Conservation (phyloP, 2,329 filamentous ascomycete species). For the Calonectria hongkongensis region DNA sequence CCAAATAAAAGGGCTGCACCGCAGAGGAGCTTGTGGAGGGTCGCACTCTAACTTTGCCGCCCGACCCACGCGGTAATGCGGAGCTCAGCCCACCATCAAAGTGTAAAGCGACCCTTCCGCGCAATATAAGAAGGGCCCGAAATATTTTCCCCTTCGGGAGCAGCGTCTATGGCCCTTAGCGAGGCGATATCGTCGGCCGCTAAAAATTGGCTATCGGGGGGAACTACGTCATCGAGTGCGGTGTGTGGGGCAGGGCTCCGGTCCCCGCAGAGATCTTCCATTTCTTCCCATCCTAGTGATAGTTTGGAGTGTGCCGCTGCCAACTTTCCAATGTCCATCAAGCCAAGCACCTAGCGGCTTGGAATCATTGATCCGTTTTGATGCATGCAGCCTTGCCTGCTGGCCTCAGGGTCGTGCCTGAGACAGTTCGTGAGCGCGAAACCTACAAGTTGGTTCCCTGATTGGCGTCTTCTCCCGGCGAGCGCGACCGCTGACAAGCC, state of each 20-base stretch:
- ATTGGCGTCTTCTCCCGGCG: background rate
- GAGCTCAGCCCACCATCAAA: too few species aligned
- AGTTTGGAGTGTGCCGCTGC: background rate
- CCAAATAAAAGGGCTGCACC: too few species aligned
- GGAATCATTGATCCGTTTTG: slow-evolving; percentile 3
- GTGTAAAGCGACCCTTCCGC: too few species aligned
- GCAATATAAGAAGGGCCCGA: too few species aligned
- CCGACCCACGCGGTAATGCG: too few species aligned
- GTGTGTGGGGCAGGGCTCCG: background rate
- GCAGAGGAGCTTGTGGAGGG: too few species aligned
- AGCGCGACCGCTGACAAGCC: background rate
- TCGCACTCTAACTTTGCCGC: too few species aligned
- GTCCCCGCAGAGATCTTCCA: slow-evolving; percentile 20
- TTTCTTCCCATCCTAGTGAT: slow-evolving; percentile 11
- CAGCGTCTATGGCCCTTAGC: background rate
- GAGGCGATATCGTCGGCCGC: background rate
- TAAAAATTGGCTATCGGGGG: background rate
- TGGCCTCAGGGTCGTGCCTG: slow-evolving; percentile 17
- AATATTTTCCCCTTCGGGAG: too few species aligned
- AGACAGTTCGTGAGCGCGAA: slow-evolving; percentile 17
- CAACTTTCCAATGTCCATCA: slow-evolving; percentile 8
- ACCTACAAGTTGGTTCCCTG: slow-evolving; percentile 18
- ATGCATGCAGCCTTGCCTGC: slow-evolving; percentile 14
- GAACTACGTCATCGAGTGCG: slow-evolving; percentile 4
- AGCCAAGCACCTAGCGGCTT: slow-evolving; percentile 23